A percentile compares a stretch with the other conserved stretches of the same genome.
Evolutionary conservation across 169 alveolate genomes (phyloP).

Genomic region (Theileria annulata): DNA sequence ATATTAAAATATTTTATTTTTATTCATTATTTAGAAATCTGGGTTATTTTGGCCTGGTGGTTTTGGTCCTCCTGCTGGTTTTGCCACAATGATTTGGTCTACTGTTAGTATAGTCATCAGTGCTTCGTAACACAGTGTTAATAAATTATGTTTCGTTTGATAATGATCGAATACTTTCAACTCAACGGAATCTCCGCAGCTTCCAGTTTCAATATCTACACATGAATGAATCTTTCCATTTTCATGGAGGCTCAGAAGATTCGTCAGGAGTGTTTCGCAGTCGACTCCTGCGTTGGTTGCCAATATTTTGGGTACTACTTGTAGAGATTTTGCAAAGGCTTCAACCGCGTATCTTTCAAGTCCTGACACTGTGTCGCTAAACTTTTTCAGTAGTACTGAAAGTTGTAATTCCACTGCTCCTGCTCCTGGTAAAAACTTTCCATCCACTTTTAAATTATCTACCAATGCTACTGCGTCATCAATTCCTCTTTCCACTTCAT

Average conservation of each 20-base stretch:
- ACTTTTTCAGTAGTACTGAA: constrained; percentile 84
- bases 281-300: constrained; percentile 96
- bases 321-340: constrained; percentile 97
- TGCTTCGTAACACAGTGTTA: constrained; percentile 95
- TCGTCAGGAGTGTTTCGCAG: constrained; percentile 81
- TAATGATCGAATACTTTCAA: constrained; percentile 87
- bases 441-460: constrained; percentile 84
- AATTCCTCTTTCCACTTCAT: constrained; percentile 98
- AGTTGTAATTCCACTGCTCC: constrained; percentile 95
- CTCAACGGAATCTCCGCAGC: constrained; percentile 63
- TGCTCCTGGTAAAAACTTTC: constrained; percentile 93
- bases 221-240: constrained; percentile 75
- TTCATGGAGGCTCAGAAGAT: constrained; percentile 78
- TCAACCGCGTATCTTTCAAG: constrained; percentile 96
- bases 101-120: constrained; percentile 95
- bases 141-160: constrained; percentile 93
- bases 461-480: constrained; percentile 83
- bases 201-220: constrained; percentile 68
- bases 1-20: too few relatives aligned
- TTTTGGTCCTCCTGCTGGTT: constrained; percentile 99
- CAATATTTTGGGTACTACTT: constrained; percentile 93
- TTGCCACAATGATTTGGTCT: constrained; percentile 97
- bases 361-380: constrained; percentile 85
- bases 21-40: constrained; percentile 34
- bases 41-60: constrained; percentile 79